Base-by-base conservation (phyloP, 208 protist genomes). In the Acanthamoeba rhysodes region DNA sequence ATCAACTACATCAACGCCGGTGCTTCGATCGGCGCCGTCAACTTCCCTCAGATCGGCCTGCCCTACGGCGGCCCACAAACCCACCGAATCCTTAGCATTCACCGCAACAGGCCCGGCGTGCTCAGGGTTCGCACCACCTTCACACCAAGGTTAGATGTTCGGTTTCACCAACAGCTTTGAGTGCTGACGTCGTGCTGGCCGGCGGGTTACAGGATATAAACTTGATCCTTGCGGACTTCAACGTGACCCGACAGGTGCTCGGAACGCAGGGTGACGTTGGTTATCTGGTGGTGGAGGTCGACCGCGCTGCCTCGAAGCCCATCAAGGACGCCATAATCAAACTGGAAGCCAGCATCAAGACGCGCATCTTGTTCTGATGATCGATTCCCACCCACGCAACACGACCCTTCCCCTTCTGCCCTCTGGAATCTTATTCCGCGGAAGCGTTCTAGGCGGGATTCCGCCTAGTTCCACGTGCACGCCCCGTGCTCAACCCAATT, bases 31-130 rank as follows among this genome's bases (percentile, higher is more conserved):
- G 98, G 98, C 32, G 97, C 98, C 0, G 98, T 99, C 14, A 99
- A 99, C 92, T 99, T 99, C 95, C 99, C 98, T 12, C 91, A 98
- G 64, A 88, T 99, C 2, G 95, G 97, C 12, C 96, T 98, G 0
- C 98, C 98, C 32, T 97, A 96, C 57, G 96, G 97, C 53, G 64
- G 29, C 16, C 72, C 41, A 16, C 84, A 95, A 16, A 84, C 94
- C 32, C 97, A 98, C 72, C 98, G 98, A 70, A 98, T 99, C 68
- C 97, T 98, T 16, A 99, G 99, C 85, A 97, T 98, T 29, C 98
- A 99, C 94, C 57, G 96, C 8, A 99, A 99, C 93, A 85, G 98
- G 34, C 98, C 98, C 94, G 99, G 98, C 96, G 98, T 98, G 24
- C 96, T 99, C 34, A 96, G 94, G 94, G 94, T 95, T 62, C 82